These are phyloP conservation scores for Obba rivulosa DNA, from an alignment of 768 basidiomycete genomes.

Conservation along the genomic window DNA sequence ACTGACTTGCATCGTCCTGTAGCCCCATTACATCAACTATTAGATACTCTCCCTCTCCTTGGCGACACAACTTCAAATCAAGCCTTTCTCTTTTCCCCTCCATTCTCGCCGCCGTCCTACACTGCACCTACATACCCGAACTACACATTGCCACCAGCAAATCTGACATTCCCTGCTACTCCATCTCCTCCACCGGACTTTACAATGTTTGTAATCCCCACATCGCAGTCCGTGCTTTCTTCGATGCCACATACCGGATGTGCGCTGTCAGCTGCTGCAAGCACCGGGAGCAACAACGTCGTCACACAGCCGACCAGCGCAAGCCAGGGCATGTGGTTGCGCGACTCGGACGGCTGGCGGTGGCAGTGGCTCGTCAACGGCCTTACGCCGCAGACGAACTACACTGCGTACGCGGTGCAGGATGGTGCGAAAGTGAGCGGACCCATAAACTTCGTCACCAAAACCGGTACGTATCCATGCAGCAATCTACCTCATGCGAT, in stretches of 20 bases:
- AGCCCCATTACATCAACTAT: constrained; percentile 46
- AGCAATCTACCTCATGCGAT: background rate
- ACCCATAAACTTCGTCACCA: constrained; percentile 70
- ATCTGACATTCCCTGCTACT: constrained; percentile 38
- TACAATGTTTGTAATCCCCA: constrained; percentile 51
- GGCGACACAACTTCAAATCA: constrained; percentile 74
- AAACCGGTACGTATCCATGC: constrained; percentile 49
- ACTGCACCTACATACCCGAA: constrained; percentile 59
- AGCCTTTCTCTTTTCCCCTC: constrained; percentile 66
- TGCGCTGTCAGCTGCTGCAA: constrained; percentile 37
- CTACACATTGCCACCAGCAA: constrained; percentile 63
- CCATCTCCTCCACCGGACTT: constrained; percentile 32
- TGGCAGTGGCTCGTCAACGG: constrained; percentile 62
- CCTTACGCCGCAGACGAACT: constrained; percentile 64
- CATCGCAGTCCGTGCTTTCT: constrained; percentile 33
- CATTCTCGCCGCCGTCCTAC: constrained; percentile 28
- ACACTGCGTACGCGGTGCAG: constrained; percentile 66
- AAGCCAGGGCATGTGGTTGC: constrained; percentile 51
- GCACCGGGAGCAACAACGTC: background rate
- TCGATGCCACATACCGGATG: constrained; percentile 54
- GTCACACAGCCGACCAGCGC: constrained; percentile 9
- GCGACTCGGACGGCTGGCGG: constrained; percentile 55
- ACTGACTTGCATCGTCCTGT: background rate
- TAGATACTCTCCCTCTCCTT: constrained; percentile 45
- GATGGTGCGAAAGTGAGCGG: constrained; percentile 53